Conservation (phyloP, 2,329 filamentous ascomycete genomes). For the Paracoccidioides brasiliensis region DNA sequence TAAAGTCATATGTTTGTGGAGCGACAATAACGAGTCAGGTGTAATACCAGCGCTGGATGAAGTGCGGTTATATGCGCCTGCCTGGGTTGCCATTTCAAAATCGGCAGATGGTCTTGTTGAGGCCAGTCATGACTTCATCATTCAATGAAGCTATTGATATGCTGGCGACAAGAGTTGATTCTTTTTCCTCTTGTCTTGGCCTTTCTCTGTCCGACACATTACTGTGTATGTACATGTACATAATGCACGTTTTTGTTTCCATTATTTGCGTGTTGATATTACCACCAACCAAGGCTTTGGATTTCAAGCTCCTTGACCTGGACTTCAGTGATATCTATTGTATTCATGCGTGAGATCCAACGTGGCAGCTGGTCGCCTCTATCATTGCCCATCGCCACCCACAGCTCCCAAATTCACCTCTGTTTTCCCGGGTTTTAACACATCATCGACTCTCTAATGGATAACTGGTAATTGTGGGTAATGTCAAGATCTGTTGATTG, state of each 20-base stretch:
- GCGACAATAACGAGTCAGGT: slow-evolving; percentile 60
- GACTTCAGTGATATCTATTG: too few relatives aligned
- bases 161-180: not conserved
- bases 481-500: not conserved
- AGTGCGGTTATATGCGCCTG: slow-evolving; percentile 58
- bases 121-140: slow-evolving; percentile 55
- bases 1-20: slow-evolving; percentile 68
- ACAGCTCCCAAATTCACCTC: not conserved
- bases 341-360: too few relatives aligned
- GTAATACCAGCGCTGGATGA: slow-evolving; percentile 77
- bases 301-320: too few relatives aligned
- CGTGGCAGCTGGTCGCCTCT: not conserved
- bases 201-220: not conserved
- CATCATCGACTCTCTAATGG: not conserved
- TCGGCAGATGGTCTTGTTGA: slow-evolving; percentile 66
- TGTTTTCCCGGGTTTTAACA: not conserved
- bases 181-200: not conserved
- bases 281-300: too few relatives aligned
- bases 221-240: not conserved
- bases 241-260: not conserved
- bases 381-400: not conserved
- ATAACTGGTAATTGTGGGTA: not conserved
- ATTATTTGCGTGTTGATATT: too few relatives aligned
- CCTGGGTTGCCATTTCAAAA: slow-evolving; percentile 70
- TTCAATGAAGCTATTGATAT: slow-evolving; percentile 23